A percentile compares a stretch with the other conserved stretches of the same genome.
phyloP scores from a whole-genome alignment of 768 basidiomycete species.

The Phylloporus arenicola region DNA sequence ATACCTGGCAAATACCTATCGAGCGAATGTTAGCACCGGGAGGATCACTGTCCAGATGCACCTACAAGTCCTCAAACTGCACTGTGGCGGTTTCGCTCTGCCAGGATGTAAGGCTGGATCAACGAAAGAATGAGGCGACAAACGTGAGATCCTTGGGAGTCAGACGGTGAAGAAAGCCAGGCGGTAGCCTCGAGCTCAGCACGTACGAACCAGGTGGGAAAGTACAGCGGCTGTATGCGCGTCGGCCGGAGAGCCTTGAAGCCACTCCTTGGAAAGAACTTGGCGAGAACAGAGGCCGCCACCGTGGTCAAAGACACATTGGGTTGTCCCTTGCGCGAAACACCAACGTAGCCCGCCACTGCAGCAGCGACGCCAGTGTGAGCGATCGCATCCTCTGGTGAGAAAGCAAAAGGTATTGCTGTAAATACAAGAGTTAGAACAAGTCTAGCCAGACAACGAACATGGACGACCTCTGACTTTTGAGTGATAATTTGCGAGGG shows the following conservation, averaged over 20 bases:
- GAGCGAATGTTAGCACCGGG: constrained; percentile 10
- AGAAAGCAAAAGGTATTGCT: constrained; percentile 51
- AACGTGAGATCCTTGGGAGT: constrained; percentile 23
- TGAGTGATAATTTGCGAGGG: constrained; percentile 20
- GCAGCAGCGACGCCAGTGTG: constrained; percentile 33
- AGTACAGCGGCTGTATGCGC: constrained; percentile 50
- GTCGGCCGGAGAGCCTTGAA: constrained; percentile 39
- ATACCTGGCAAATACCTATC: constrained; percentile 29
- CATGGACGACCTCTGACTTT: constrained; percentile 37
- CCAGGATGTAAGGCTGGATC: constrained; percentile 14
- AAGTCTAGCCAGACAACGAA: neutral
- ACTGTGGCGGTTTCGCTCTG: constrained; percentile 29
- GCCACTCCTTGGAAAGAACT: constrained; percentile 35
- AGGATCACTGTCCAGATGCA: constrained; percentile 11
- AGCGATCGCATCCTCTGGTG: constrained; percentile 41
- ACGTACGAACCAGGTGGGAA: constrained; percentile 60
- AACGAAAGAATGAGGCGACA: constrained; percentile 5
- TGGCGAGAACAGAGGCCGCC: constrained; percentile 32
- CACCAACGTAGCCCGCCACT: constrained; percentile 26
- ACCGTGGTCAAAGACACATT: constrained; percentile 18
- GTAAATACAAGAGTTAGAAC: constrained; percentile 7
- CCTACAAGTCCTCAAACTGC: constrained; percentile 45
- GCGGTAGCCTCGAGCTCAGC: constrained; percentile 42
- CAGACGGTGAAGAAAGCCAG: constrained; percentile 23
- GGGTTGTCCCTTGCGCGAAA: constrained; percentile 9